Percentiles rank a stretch among this genome's conserved stretches.
Conservation (phyloP, 1,139 yeast genomes). For the Suhomyces panamericanus region DNA sequence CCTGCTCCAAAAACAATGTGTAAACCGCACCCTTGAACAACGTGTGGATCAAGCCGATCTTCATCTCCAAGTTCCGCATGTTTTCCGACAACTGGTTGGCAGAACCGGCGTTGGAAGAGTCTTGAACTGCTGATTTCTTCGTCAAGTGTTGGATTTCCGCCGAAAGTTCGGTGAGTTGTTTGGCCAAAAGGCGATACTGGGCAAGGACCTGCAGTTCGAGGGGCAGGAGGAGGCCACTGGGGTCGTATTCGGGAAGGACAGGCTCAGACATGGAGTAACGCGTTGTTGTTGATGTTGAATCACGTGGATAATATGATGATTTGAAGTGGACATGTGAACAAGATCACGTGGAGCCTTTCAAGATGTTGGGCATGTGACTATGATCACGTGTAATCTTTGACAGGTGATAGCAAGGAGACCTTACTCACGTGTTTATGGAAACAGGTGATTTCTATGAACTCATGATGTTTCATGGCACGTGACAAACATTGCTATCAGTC, state of each 20-base stretch:
- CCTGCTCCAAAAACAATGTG: constrained; percentile 50
- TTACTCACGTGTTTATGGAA: too few species aligned
- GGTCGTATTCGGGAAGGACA: constrained; percentile 28
- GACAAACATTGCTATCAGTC: too few species aligned
- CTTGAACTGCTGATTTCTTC: constrained; percentile 12
- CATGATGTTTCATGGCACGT: too few species aligned
- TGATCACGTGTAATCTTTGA: not conserved
- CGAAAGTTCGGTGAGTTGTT: constrained; percentile 38
- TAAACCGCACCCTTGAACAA: constrained; percentile 70
- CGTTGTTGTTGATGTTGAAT: not conserved
- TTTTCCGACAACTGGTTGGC: constrained; percentile 44
- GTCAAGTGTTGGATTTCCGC: constrained; percentile 34
- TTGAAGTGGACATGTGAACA: not conserved
- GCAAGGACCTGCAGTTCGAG: constrained; percentile 43
- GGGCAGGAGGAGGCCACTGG: constrained; percentile 32
- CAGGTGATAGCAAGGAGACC: too few species aligned
- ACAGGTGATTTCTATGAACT: too few species aligned
- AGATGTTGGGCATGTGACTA: too few species aligned
- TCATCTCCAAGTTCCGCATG: constrained; percentile 58
- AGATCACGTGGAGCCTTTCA: too few species aligned
- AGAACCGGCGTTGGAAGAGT: constrained; percentile 14
- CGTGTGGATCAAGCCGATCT: constrained; percentile 65
- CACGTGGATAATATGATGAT: not conserved
- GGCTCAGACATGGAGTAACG: constrained; percentile 2
- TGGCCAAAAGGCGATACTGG: constrained; percentile 50